Evolutionary conservation across 202 grass and related monocot genomes (phyloP).

Genomic region (Panicum virgatum): DNA sequence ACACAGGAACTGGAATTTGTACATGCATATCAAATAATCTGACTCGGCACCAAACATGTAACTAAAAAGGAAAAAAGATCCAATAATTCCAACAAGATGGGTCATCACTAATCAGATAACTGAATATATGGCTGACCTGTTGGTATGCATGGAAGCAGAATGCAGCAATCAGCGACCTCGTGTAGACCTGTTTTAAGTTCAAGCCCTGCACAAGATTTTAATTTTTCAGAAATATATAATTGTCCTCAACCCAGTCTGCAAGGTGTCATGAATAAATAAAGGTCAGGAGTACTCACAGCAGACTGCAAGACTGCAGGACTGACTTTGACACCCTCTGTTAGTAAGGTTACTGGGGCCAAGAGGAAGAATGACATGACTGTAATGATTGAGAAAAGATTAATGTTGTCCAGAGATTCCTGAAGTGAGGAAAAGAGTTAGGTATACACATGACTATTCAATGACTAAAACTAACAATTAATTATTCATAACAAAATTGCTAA

Average conservation of each 20-base stretch:
- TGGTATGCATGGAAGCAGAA: conserved; percentile 97
- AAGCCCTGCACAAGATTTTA: conserved; percentile 62
- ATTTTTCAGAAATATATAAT: conserved; percentile 30
- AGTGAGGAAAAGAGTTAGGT: conserved; percentile 13
- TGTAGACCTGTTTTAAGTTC: conserved; percentile 75
- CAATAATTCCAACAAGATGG: neutral
- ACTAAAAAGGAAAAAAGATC: neutral
- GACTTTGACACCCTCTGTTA: conserved; percentile 85
- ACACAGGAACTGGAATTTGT: too few species aligned
- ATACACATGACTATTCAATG: conserved; percentile 23
- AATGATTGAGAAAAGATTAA: conserved; percentile 92
- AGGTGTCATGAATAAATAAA: neutral
- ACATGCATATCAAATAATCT: neutral
- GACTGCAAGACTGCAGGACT: conserved; percentile 75
- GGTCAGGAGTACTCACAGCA: conserved; percentile 75
- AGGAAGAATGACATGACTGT: conserved; percentile 97
- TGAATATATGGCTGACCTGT: conserved; percentile 56
- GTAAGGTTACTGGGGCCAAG: conserved; percentile 72
- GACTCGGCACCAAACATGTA: neutral
- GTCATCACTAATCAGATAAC: neutral
- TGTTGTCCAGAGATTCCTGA: conserved; percentile 96
- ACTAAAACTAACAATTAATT: conserved; percentile 27
- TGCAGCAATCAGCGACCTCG: conserved; percentile 67
- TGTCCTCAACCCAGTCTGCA: neutral
- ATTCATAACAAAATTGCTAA: neutral